phyloP scores from a whole-genome alignment of 2,329 filamentous ascomycete genomes.

The Exophiala oligosperma region DNA sequence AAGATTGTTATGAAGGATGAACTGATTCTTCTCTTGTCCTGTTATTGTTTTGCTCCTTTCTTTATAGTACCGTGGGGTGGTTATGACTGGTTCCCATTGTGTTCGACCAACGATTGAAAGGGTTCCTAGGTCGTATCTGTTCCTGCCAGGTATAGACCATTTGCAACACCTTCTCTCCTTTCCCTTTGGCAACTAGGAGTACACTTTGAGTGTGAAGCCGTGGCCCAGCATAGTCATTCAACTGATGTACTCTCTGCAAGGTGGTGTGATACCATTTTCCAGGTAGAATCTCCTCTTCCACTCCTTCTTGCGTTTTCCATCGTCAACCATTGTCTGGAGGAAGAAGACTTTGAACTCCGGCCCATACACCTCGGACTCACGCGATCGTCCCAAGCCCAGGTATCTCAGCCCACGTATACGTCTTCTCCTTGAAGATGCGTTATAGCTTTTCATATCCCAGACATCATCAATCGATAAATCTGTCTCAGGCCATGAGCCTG shows the following conservation, averaged over 20 bases:
- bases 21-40: too few species aligned
- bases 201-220: too few species aligned
- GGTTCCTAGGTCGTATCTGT: too few species aligned
- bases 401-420: not conserved
- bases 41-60: too few species aligned
- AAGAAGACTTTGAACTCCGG: not conserved
- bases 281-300: not conserved
- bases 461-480: not conserved
- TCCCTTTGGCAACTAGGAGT: too few species aligned
- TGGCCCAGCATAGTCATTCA: not conserved
- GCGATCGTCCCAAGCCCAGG: not conserved
- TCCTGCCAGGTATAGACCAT: too few species aligned
- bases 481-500: slow-evolving; percentile 5
- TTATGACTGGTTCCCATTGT: too few species aligned
- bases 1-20: too few species aligned
- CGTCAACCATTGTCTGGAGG: not conserved
- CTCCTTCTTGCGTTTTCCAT: not conserved
- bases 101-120: too few species aligned
- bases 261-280: not conserved
- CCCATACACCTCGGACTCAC: not conserved
- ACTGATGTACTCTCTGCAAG: not conserved
- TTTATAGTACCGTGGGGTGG: too few species aligned
- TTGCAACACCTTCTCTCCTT: too few species aligned
- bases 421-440: not conserved
- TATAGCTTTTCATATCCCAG: too few species aligned